phyloP scores from a whole-genome alignment of 148 eudicot species.

The Vaccinium corymbosum region DNA sequence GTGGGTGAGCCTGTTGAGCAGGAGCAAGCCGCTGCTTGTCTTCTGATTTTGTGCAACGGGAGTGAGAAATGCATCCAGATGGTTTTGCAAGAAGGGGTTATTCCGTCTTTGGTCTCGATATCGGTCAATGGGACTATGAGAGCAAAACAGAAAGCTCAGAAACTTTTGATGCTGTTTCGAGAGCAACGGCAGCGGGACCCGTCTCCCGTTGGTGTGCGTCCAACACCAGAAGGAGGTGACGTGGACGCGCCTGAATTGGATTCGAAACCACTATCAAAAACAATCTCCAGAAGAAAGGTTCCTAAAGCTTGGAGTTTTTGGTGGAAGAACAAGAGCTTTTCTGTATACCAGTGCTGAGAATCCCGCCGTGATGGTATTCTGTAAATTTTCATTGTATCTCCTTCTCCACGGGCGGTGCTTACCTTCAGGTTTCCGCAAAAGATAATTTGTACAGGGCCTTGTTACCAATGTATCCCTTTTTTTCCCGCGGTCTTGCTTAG shows the following conservation, averaged over 20 bases:
- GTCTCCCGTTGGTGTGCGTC: conserved; percentile 25
- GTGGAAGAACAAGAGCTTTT: conserved; percentile 59
- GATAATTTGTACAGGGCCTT: conserved; percentile 49
- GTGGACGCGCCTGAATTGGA: conserved; percentile 22
- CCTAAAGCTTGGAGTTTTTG: conserved; percentile 64
- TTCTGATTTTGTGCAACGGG: conserved; percentile 65
- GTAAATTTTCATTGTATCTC: conserved; percentile 39
- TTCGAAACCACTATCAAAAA: conserved; percentile 43
- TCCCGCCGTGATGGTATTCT: conserved; percentile 2
- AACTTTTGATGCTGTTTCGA: conserved; percentile 79
- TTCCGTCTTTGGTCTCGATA: conserved; percentile 78
- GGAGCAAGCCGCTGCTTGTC: conserved; percentile 82
- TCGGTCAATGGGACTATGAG: conserved; percentile 88
- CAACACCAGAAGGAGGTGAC: conserved; percentile 4
- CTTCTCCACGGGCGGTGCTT: conserved; percentile 2
- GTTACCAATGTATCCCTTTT: conserved; percentile 24
- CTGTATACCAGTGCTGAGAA: conserved; percentile 50
- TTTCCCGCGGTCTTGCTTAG: conserved; percentile 1
- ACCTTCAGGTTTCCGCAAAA: conserved; percentile 24
- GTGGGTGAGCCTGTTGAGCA: conserved; percentile 80
- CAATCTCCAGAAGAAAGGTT: conserved; percentile 53
- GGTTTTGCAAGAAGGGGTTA: conserved; percentile 95
- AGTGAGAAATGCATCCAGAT: conserved; percentile 72
- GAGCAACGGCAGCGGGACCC: conserved; percentile 85
- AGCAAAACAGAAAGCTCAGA: conserved; percentile 85